Evolutionary conservation across 176 grass and related monocot species (phyloP).

Genomic region (Aegilops longissima): DNA sequence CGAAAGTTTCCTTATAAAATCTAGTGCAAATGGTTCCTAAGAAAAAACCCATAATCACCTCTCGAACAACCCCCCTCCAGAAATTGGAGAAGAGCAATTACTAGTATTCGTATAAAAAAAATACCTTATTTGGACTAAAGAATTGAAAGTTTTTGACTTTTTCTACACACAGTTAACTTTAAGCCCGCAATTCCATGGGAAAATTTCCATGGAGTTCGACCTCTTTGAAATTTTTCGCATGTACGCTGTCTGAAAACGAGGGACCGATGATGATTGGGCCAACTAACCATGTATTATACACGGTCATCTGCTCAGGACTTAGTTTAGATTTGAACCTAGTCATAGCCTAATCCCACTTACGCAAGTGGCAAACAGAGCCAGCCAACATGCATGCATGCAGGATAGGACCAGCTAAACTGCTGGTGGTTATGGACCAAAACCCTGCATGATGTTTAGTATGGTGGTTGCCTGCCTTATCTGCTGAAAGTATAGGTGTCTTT

Average conservation of each 20-base stretch:
- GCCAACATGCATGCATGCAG: neutral
- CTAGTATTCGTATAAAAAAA: no score
- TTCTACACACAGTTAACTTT: no score
- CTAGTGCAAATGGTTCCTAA: no score
- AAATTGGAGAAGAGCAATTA: no score
- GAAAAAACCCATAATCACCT: no score
- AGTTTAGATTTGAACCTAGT: neutral
- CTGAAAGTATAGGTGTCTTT: no score
- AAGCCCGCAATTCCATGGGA: neutral
- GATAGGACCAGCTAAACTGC: neutral
- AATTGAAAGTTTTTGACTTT: no score
- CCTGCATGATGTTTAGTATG: neutral
- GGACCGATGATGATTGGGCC: neutral
- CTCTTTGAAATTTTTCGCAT: no score
- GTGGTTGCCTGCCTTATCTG: slow-evolving; percentile 11
- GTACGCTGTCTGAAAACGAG: neutral
- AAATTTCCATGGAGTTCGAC: neutral
- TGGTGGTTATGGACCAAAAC: neutral
- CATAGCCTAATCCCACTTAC: neutral
- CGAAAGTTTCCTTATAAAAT: no score
- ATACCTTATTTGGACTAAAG: no score
- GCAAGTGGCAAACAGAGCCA: neutral
- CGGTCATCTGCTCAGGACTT: neutral
- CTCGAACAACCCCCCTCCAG: no score
- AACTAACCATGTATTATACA: neutral